Conservation (phyloP, 1,284 basidiomycete genomes). For the Cutaneotrichosporon cyanovorans region DNA sequence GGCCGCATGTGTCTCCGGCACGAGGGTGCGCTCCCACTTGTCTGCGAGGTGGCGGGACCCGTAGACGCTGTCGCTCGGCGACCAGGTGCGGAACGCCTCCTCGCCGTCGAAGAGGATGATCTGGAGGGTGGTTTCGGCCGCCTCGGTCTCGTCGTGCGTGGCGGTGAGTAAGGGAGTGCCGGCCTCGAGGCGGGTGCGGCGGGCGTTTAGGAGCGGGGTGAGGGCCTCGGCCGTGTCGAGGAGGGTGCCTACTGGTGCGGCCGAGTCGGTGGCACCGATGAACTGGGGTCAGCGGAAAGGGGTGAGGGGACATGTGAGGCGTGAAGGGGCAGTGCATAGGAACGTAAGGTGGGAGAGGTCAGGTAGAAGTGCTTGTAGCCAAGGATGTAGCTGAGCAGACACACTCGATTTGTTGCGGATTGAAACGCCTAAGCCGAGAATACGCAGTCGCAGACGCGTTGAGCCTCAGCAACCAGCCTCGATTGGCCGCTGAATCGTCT, state of each 20-base stretch:
- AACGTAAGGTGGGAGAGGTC: no score
- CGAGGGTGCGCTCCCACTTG: slow-evolving; percentile 67
- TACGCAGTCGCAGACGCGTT: no score
- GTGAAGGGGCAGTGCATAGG: no score
- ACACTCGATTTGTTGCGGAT: no score
- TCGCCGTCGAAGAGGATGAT: slow-evolving; percentile 98
- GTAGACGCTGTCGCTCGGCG: slow-evolving; percentile 82
- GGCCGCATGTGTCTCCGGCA: slow-evolving; percentile 44
- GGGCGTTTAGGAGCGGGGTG: slow-evolving; percentile 60
- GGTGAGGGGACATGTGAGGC: no score
- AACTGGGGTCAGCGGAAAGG: slow-evolving; percentile 62
- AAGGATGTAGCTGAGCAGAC: background rate
- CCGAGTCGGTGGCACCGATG: slow-evolving; percentile 94
- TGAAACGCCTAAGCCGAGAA: no score
- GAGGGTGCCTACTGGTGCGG: slow-evolving; percentile 89
- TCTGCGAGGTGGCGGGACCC: slow-evolving; percentile 82
- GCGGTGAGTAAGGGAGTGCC: slow-evolving; percentile 26
- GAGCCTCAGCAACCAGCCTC: no score
- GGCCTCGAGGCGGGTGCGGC: slow-evolving; percentile 54
- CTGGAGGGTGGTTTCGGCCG: slow-evolving; percentile 76
- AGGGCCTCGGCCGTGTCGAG: slow-evolving; percentile 79
- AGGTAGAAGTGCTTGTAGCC: background rate
- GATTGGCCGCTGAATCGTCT: no score
- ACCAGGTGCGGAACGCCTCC: slow-evolving; percentile 91
- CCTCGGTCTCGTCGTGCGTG: slow-evolving; percentile 60